Conservation (phyloP, 768 basidiomycete genomes). For the Phylloporus arenicola region DNA sequence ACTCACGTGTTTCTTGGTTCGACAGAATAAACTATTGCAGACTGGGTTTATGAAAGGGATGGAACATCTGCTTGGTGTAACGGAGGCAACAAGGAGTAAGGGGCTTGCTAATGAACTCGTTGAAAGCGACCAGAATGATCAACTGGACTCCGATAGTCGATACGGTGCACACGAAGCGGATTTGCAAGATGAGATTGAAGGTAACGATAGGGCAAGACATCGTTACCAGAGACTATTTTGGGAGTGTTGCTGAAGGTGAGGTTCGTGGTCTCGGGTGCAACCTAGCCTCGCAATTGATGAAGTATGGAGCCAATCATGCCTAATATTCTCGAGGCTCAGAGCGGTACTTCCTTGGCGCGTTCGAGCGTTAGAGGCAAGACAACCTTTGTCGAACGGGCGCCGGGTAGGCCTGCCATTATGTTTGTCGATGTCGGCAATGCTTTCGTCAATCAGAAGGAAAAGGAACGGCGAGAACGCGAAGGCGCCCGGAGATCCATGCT, state of each 20-base stretch:
- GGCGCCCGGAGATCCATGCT: conserved; percentile 42
- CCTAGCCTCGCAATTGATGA: not conserved
- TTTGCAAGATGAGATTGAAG: conserved; percentile 50
- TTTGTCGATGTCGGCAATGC: conserved; percentile 73
- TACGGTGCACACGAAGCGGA: conserved; percentile 59
- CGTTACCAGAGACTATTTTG: conserved; percentile 72
- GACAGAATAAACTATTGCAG: conserved; percentile 62
- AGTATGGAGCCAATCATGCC: conserved; percentile 51
- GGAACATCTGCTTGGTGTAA: conserved; percentile 72
- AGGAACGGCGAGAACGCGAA: conserved; percentile 43
- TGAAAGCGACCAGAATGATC: conserved; percentile 6
- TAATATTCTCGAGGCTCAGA: conserved; percentile 46
- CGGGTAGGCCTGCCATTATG: conserved; percentile 50
- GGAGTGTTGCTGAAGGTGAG: conserved; percentile 67
- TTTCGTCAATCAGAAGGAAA: conserved; percentile 57
- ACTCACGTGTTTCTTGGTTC: conserved; percentile 1
- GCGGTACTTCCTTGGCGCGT: conserved; percentile 34
- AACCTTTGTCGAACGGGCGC: conserved; percentile 33
- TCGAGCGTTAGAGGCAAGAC: conserved; percentile 36
- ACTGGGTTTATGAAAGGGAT: conserved; percentile 76
- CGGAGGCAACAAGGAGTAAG: conserved; percentile 16
- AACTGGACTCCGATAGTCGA: conserved; percentile 18
- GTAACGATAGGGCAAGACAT: conserved; percentile 50
- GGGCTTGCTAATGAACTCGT: not conserved
- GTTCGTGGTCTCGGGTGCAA: conserved; percentile 34